These are phyloP conservation scores for Fusarium globosum DNA, from an alignment of 2,329 filamentous ascomycete species.

Conservation along the genomic window DNA sequence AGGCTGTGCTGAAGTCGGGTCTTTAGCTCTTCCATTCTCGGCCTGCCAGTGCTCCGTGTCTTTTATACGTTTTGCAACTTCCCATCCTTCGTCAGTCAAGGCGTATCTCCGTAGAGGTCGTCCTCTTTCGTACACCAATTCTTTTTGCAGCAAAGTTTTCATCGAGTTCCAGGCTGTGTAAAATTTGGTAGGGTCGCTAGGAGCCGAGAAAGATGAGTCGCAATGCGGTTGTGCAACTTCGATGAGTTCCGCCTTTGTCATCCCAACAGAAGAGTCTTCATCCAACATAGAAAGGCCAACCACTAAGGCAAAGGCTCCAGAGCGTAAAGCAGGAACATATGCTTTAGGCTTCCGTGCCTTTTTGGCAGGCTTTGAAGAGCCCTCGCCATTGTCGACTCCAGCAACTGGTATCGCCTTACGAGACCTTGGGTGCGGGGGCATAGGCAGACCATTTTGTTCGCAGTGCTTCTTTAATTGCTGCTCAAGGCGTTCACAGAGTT, in stretches of 20 bases:
- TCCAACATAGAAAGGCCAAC: conserved; percentile 71
- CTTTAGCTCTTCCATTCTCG: conserved; percentile 36
- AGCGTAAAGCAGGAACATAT: conserved; percentile 79
- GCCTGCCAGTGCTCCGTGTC: conserved; percentile 57
- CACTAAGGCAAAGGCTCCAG: conserved; percentile 79
- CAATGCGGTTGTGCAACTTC: conserved; percentile 76
- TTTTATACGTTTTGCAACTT: conserved; percentile 74
- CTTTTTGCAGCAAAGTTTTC: conserved; percentile 78
- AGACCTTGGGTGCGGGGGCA: conserved; percentile 68
- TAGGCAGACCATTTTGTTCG: conserved; percentile 72
- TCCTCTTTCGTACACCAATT: conserved; percentile 77
- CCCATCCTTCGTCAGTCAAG: conserved; percentile 82
- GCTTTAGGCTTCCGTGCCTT: conserved; percentile 69
- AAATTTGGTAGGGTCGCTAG: conserved; percentile 73
- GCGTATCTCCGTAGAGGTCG: conserved; percentile 75
- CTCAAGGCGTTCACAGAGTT: conserved; percentile 76
- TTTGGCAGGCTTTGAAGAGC: conserved; percentile 60
- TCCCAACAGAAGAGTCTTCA: conserved; percentile 61
- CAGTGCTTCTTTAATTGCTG: conserved; percentile 71
- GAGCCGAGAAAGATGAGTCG: conserved; percentile 77
- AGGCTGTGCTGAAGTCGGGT: conserved; percentile 6
- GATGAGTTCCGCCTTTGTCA: conserved; percentile 77
- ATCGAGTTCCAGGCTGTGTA: conserved; percentile 88
- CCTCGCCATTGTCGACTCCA: conserved; percentile 50
- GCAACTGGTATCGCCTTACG: conserved; percentile 52